These are phyloP conservation scores for Fusarium cyanostomum DNA, from an alignment of 2,329 filamentous ascomycete genomes.

Conservation along the genomic window DNA sequence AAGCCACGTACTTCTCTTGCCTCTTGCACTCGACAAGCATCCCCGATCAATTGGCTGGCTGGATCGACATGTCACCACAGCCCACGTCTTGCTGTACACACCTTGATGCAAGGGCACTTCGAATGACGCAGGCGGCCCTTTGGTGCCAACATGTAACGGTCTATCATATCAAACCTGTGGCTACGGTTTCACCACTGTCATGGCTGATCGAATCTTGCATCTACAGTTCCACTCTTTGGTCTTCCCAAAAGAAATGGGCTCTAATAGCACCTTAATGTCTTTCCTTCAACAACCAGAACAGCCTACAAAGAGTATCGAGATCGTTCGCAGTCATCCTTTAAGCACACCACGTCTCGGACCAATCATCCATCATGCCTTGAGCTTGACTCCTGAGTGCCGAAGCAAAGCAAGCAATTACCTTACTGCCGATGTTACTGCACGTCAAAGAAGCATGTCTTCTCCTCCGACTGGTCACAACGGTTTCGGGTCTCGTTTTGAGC, in stretches of 20 bases:
- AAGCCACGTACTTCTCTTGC: slow-evolving; percentile 16
- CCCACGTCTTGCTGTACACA: slow-evolving; percentile 8
- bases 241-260: too few species aligned
- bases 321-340: not conserved
- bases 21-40: not conserved
- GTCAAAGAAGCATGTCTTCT: not conserved
- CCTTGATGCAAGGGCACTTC: slow-evolving; percentile 18
- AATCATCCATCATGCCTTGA: slow-evolving; percentile 12
- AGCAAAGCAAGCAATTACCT: slow-evolving; percentile 3
- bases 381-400: not conserved
- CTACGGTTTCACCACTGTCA: slow-evolving; percentile 28
- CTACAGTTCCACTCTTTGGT: not conserved
- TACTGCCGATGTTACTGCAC: not conserved
- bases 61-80: slow-evolving; percentile 26
- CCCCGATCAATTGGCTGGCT: slow-evolving; percentile 2
- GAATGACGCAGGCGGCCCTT: slow-evolving; percentile 19
- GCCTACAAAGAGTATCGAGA: not conserved
- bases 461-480: slow-evolving; percentile 3
- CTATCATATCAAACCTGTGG: slow-evolving; percentile 20
- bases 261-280: too few species aligned
- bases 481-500: slow-evolving; percentile 12
- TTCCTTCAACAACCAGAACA: too few species aligned
- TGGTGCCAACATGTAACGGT: not conserved
- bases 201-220: slow-evolving; percentile 13
- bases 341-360: not conserved